A percentile compares a stretch with the other conserved stretches of the same genome.
Evolutionary conservation across 1,284 basidiomycete genomes (phyloP).

Genomic region (Mycosarcoma maydis): DNA sequence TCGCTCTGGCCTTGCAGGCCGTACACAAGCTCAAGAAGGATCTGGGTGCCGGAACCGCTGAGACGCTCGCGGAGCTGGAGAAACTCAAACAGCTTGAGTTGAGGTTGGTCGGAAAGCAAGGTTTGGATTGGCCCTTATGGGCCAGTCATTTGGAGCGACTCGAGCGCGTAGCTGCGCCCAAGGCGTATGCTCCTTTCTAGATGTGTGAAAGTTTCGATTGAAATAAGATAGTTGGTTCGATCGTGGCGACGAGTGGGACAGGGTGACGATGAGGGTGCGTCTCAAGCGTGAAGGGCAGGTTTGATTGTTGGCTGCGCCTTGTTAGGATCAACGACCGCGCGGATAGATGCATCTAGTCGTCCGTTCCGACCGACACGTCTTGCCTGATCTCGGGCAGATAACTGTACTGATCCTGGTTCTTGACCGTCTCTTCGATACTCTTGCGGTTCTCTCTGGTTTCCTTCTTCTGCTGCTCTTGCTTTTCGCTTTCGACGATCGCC

Average conservation of each 20-base stretch:
- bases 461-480: conserved; percentile 19
- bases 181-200: conserved; percentile 41
- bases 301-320: too few species aligned
- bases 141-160: conserved; percentile 27
- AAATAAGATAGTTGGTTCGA: background rate
- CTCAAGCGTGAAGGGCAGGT: too few species aligned
- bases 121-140: conserved; percentile 53
- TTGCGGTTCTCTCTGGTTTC: conserved; percentile 27
- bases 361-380: conserved; percentile 49
- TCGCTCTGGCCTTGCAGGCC: conserved; percentile 54
- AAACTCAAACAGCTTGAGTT: conserved; percentile 49
- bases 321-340: too few species aligned
- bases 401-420: conserved; percentile 47
- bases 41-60: conserved; percentile 46
- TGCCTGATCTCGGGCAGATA: conserved; percentile 50
- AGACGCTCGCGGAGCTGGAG: conserved; percentile 53
- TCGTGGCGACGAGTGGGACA: background rate
- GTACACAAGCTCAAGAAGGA: conserved; percentile 63
- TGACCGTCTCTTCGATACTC: conserved; percentile 29
- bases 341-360: conserved; percentile 14
- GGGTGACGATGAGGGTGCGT: background rate
- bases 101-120: conserved; percentile 34
- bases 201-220: too few species aligned
- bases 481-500: conserved; percentile 19
- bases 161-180: conserved; percentile 16